Conservation (phyloP, 371 early-diverging fungal species). For the Synchytrium microbalum region DNA sequence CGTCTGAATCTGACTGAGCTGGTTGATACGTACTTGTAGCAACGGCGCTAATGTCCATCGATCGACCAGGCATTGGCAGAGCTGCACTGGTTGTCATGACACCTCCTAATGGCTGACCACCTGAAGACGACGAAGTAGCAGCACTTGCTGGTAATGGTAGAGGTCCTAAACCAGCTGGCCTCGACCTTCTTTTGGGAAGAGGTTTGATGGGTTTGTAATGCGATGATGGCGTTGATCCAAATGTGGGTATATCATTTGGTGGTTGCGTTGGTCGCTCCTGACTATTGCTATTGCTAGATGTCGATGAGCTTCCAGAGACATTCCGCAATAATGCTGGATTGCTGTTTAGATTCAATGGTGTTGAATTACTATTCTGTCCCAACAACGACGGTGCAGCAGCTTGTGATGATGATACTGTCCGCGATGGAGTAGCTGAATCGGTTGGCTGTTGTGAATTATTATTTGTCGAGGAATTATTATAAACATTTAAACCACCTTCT, state of each 20-base stretch:
- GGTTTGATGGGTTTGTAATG: not conserved
- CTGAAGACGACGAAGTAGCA: not conserved
- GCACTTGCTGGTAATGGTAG: not conserved
- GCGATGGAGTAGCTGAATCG: not conserved
- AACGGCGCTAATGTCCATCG: not conserved
- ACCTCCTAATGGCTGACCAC: not conserved
- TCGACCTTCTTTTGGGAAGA: not conserved
- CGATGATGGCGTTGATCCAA: not conserved
- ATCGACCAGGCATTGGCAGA: not conserved
- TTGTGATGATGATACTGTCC: not conserved
- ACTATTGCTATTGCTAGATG: no score
- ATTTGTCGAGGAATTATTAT: not conserved
- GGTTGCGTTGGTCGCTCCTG: not conserved
- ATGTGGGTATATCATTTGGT: not conserved
- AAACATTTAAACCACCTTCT: not conserved
- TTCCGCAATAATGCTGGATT: no score
- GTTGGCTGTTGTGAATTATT: not conserved
- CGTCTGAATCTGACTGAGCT: not conserved
- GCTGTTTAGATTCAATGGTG: not conserved
- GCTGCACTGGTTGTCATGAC: not conserved
- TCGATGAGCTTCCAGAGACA: no score
- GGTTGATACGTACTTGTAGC: not conserved
- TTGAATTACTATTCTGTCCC: not conserved
- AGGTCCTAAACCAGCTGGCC: not conserved
- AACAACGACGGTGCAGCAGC: not conserved